Percentiles rank a stretch among this genome's conserved stretches.
Conservation (phyloP, 129 eudicot genomes). For the Escallonia herrerae region DNA sequence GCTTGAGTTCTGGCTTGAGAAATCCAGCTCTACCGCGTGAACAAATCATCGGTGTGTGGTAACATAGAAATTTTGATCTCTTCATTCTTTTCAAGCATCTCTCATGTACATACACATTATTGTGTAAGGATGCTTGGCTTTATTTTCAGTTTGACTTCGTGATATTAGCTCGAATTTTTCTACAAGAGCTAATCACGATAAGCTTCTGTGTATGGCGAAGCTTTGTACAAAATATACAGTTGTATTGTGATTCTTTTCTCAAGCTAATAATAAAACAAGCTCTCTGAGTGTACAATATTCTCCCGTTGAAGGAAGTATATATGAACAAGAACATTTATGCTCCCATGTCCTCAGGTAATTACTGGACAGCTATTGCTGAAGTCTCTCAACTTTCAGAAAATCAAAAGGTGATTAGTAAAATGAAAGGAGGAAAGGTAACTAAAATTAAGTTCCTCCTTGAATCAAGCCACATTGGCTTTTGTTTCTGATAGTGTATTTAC, state of each 20-base stretch:
- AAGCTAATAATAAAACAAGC: slow-evolving; percentile 7
- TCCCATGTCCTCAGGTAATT: too few relatives aligned
- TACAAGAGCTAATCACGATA: slow-evolving; percentile 36
- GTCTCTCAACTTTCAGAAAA: too few relatives aligned
- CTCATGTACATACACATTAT: slow-evolving; percentile 2
- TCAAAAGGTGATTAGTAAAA: too few relatives aligned
- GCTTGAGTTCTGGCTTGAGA: slow-evolving; percentile 29
- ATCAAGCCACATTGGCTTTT: neutral
- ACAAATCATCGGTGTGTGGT: slow-evolving; percentile 62
- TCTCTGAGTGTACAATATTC: too few relatives aligned
- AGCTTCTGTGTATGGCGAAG: slow-evolving; percentile 55
- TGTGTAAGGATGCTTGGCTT: slow-evolving; percentile 10
- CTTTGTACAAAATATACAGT: slow-evolving; percentile 10
- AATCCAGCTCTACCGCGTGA: slow-evolving; percentile 28
- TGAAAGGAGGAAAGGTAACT: too few relatives aligned
- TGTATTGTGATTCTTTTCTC: slow-evolving; percentile 4
- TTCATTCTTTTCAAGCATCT: neutral
- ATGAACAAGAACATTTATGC: too few relatives aligned
- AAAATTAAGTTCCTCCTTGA: neutral
- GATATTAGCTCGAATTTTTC: slow-evolving; percentile 45
- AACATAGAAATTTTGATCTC: slow-evolving; percentile 10
- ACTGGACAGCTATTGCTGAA: too few relatives aligned
- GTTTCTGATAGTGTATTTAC: neutral
- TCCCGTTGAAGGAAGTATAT: too few relatives aligned
- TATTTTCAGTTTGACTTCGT: neutral